Base-by-base conservation (phyloP, 331 rosid genomes). In the Spiraea crenata region DNA sequence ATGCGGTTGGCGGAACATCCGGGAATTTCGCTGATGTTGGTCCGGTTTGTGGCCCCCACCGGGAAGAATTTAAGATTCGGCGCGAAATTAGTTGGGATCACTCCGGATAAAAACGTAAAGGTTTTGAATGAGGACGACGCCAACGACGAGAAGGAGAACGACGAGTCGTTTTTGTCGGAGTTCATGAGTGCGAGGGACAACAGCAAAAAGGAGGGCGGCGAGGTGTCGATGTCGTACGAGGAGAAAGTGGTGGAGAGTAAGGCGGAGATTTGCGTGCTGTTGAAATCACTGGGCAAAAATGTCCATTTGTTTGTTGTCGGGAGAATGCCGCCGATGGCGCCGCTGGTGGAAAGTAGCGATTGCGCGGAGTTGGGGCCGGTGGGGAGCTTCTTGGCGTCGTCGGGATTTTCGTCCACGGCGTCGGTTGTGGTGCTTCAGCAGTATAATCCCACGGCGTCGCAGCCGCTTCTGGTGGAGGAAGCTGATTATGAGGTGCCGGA, bases 1-100 rank as follows among this genome's bases (percentile, higher is more conserved):
- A 77, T 82, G 78, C 87, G 97, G 67, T 77, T 89, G 81, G 85
- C 93, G 0, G 90, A 89, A 15, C 97, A 89, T 55, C 97, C 97
- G 0, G 97, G 97, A 0, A 85, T 91, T 44, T 9, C 73, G 20
- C 65, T 91, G 12, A 82, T 41, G 0, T 85, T 84, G 14, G 63
- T 87, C 8, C 82, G 84, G 52, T 82, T 91, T 25, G 55, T 57
- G 1, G 34, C 77, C 4, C 66, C 76, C 3, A 65, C 74, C 0
- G 86, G 83, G 45, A 85, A 70, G 63, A 71, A 85, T 3, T 41
- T 88, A 38, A 71, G 73, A 7, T 86, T 82, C 13, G 89, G 87
- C 19, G 82, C 79, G 2, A 70, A 73, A 12, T 65, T 82, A 10
- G 79, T 83, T 34, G 87, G 72, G 1, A 71, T 85, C 14, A 52